A percentile compares a stretch with the other conserved stretches of the same genome.
These are phyloP conservation scores for Tetrapyrgos nigripes DNA, from an alignment of 1,284 basidiomycete species.

Conservation along the genomic window DNA sequence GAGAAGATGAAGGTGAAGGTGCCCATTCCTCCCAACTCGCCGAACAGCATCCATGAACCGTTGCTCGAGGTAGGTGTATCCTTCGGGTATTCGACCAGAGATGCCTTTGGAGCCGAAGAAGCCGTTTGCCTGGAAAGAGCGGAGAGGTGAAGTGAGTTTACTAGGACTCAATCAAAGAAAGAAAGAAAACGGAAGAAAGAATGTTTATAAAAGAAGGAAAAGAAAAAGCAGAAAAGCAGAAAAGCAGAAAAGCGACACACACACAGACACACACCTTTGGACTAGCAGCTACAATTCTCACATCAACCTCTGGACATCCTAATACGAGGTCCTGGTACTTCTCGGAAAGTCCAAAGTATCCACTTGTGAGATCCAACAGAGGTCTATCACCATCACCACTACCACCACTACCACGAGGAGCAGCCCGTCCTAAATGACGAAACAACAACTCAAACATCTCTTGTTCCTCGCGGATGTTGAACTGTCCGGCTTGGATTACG, in stretches of 20 bases:
- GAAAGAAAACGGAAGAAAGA: too few species aligned
- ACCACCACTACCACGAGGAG: conserved; percentile 3
- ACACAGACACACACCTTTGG: conserved; percentile 74
- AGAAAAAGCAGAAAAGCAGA: too few species aligned
- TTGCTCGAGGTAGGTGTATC: conserved; percentile 61
- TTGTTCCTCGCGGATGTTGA: conserved; percentile 86
- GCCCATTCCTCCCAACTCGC: conserved; percentile 46
- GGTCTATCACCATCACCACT: conserved; percentile 35
- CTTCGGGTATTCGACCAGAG: conserved; percentile 93
- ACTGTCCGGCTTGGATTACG: conserved; percentile 86
- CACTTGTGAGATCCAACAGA: conserved; percentile 83
- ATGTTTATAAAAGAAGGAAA: too few species aligned
- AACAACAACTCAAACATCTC: conserved; percentile 66
- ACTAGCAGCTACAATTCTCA: conserved; percentile 84
- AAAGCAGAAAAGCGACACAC: neutral
- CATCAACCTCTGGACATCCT: conserved; percentile 58
- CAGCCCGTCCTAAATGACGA: conserved; percentile 37
- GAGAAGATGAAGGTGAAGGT: conserved; percentile 34
- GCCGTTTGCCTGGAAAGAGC: conserved; percentile 96
- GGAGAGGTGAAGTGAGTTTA: too few species aligned
- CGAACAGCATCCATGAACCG: conserved; percentile 65
- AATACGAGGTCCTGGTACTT: conserved; percentile 84
- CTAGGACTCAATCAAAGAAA: too few species aligned
- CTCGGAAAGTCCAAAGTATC: conserved; percentile 91
- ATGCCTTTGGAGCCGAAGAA: conserved; percentile 92